phyloP scores from a whole-genome alignment of 202 grass and related monocot genomes.

The Musa balbisiana region DNA sequence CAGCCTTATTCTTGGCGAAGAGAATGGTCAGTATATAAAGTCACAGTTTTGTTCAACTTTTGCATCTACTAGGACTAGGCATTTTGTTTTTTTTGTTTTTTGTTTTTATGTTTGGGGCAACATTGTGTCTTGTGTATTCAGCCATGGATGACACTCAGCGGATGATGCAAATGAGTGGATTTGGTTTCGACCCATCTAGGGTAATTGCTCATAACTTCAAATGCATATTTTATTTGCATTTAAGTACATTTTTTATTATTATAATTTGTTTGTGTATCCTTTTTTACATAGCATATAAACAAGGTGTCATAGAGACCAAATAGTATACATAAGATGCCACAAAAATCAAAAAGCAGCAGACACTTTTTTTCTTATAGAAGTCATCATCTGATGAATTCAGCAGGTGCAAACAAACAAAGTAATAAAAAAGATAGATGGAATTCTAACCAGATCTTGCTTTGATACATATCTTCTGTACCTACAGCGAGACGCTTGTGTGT shows the following conservation, averaged over 20 bases:
- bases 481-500: no score
- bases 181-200: slow-evolving; percentile 67
- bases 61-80: neutral
- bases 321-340: no score
- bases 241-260: neutral
- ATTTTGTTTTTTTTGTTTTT: slow-evolving; percentile 2
- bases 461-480: no score
- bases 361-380: no score
- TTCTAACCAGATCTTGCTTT: no score
- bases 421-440: no score
- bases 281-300: no score
- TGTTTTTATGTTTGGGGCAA: slow-evolving; percentile 18
- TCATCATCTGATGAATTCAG: no score
- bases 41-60: slow-evolving; percentile 3
- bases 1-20: slow-evolving; percentile 93
- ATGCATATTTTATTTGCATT: neutral
- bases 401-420: no score
- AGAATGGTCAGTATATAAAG: slow-evolving; percentile 59
- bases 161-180: slow-evolving; percentile 98
- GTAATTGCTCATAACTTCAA: slow-evolving; percentile 23
- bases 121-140: slow-evolving; percentile 36
- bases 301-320: no score
- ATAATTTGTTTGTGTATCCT: neutral
- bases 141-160: slow-evolving; percentile 78
- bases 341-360: no score